Evolutionary conservation across 306 rosid species (phyloP), one percentile per base, ranked within the genome.

Genomic region (Quercus agrifolia): DNA sequence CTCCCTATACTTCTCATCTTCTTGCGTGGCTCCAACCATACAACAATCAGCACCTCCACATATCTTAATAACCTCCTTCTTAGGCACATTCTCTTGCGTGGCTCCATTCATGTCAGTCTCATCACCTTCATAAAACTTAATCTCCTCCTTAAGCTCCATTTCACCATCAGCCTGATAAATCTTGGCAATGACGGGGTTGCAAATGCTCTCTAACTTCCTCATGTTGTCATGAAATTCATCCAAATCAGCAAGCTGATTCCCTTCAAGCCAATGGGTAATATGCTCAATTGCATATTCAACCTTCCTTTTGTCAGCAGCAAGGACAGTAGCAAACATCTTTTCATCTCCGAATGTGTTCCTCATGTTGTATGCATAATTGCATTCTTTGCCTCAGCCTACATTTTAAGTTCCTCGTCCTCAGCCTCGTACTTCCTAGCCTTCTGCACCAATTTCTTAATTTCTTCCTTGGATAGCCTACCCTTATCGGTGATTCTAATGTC

Each of bases 391-490:
- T 88, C 91, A 78, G 79, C 86, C 35, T 83, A 83, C 87, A 80
- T 83, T 71, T 88, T 88, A 62, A 85, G 91, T 52, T 83, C 89
- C 73, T 85, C 87, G 1, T 88, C 91, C 31, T 85, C 89, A 0
- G 87, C 75, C 30, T 80, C 81, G 75, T 81, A 88, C 19, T 85
- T 88, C 77, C 83, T 88, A 5, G 87, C 89, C 61, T 85, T 87
- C 75, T 81, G 75, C 4, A 81, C 89, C 86, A 85, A 83, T 81
- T 81, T 87, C 82, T 87, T 82, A 35, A 87, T 87, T 77, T 85
- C 87, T 10, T 87, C 90, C 76, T 86, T 88, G 0, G 92, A 89
- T 1, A 89, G 84, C 78, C 90, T 70, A 0, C 90, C 90, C 83
- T 85, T 89, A 81, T 89, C 83, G 3, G 84, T 86, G 11, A 86